A percentile compares a stretch with the other conserved stretches of the same genome.
phyloP scores from a whole-genome alignment of 495 filamentous ascomycete genomes.

The Immersiella caudata region DNA sequence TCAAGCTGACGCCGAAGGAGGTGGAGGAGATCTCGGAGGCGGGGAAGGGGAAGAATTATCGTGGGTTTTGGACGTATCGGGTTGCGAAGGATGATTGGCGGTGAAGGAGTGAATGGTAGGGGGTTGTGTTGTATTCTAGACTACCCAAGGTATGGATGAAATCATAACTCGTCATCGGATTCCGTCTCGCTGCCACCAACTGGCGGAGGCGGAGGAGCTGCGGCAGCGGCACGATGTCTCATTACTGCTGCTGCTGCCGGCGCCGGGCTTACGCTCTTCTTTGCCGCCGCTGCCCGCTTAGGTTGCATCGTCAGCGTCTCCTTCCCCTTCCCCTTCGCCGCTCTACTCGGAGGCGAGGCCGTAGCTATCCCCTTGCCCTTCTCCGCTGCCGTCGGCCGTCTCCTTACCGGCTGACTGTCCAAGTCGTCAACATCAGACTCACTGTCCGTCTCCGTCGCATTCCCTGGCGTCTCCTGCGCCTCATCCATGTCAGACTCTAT shows the following conservation, averaged over 20 bases:
- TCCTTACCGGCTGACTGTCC: not conserved
- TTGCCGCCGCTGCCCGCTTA: not conserved
- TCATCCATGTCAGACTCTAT: constrained; percentile 3
- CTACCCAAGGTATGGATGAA: not conserved
- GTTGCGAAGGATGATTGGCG: constrained; percentile 64
- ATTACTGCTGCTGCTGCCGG: not conserved
- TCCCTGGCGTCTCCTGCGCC: constrained; percentile 36
- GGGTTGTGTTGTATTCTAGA: not conserved
- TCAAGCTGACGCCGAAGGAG: constrained; percentile 73
- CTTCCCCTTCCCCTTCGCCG: constrained; percentile 20
- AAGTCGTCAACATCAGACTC: constrained; percentile 49
- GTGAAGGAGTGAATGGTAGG: not conserved
- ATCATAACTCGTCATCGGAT: constrained; percentile 20
- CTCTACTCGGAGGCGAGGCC: not conserved
- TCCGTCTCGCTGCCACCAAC: constrained; percentile 19
- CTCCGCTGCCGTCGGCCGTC: not conserved
- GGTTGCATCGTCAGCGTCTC: constrained; percentile 15
- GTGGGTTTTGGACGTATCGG: constrained; percentile 67
- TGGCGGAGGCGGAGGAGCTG: not conserved
- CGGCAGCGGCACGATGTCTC: constrained; percentile 8
- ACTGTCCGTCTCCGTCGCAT: constrained; percentile 45
- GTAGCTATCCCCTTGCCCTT: not conserved
- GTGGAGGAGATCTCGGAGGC: constrained; percentile 63
- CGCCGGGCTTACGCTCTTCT: not conserved
- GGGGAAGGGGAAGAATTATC: constrained; percentile 68